Base-by-base conservation (phyloP, 345 rosid species). In the Schrenkiella parvula region DNA sequence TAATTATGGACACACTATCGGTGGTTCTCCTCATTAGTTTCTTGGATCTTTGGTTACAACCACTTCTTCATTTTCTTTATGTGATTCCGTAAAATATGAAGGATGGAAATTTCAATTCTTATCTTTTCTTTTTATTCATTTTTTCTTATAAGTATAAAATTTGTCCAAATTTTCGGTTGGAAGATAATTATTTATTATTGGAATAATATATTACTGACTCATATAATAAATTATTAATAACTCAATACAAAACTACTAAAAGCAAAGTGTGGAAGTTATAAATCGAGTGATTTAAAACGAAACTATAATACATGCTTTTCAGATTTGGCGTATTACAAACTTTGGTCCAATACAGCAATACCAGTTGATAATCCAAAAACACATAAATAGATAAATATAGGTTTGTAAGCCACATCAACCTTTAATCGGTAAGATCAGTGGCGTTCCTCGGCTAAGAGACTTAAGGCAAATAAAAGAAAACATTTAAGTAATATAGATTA, bases 1-100 rank as follows among this genome's bases (percentile, higher is more conserved):
- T 67, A 67, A 74, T 66, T 48, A 66, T 66, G 10, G 46, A 58
- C 31, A 66, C 78, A 74, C 78, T 58, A 66, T 74, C 50, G 34
- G 34, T 58, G 78, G 73, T 52, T 66, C 50, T 64, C 58, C 57
- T 64, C 42, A 5, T 8, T 64, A 64, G 71, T 35, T 46, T 64
- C 50, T 10, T 46, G 71, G 63, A 64, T 73, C 71, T 54, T 55
- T 65, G 39, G 41, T 73, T 46, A 17, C 57, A 43, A 55, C 77
- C 77, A 64, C 77, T 47, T 54, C 71, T 37, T 43, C 70, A 63
- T 63, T 39, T 19, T 31, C 1, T 9, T 8, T 8, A 22, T 4
- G 22, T 46, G 9, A 23, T 71, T 61, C 52, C 35, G 4, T 17
- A 8, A 34, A 44, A 32, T 42, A 28, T 25, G 12, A 41, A 41